Evolutionary conservation across 2,329 filamentous ascomycete genomes (phyloP).

Genomic region (Penicillium hordei): DNA sequence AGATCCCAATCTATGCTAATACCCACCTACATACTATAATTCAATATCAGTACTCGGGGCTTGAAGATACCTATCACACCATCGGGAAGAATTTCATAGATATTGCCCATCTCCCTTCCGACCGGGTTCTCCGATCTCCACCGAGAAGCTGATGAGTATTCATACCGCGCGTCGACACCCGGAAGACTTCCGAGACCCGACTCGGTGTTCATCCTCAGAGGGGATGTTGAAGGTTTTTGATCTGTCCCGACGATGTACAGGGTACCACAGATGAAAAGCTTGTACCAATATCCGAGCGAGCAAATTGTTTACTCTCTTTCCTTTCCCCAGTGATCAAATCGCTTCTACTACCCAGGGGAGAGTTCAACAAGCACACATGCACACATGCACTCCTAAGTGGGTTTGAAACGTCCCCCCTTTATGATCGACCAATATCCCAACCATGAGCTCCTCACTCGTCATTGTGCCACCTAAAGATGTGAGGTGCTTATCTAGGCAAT

Average conservation of each 20-base stretch:
- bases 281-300: background rate
- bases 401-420: background rate
- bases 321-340: background rate
- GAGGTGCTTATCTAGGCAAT: background rate
- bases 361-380: conserved; percentile 2
- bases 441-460: conserved; percentile 14
- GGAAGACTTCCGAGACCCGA: background rate
- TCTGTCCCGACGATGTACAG: conserved; percentile 1
- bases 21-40: conserved; percentile 4
- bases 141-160: background rate
- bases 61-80: conserved; percentile 1
- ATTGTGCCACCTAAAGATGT: conserved; percentile 20
- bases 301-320: background rate
- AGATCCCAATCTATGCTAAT: background rate
- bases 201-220: background rate
- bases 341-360: background rate
- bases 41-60: background rate
- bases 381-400: conserved; percentile 1
- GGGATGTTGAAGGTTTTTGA: background rate
- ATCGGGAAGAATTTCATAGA: background rate
- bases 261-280: conserved; percentile 2
- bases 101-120: background rate
- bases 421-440: conserved; percentile 18
- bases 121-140: background rate
- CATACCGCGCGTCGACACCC: background rate